A percentile compares a stretch with the other conserved stretches of the same genome.
phyloP scores from a whole-genome alignment of 164 flowering plant genomes.

The Macadamia tetraphylla region DNA sequence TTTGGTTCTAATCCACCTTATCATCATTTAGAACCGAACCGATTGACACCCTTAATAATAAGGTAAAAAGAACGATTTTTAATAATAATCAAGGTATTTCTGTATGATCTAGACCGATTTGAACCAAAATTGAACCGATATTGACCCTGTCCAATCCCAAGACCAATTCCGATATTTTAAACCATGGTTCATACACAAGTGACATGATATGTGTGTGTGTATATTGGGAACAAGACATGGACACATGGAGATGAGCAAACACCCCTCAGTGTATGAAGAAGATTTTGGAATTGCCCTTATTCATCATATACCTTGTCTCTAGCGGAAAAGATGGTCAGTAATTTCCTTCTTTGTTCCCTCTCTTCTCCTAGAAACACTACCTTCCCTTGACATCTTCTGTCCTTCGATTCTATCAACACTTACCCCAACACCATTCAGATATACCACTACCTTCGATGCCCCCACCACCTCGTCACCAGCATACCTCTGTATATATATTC shows the following conservation, averaged over 20 bases:
- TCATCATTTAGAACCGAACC: too few species aligned
- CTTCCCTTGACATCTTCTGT: constrained; percentile 20
- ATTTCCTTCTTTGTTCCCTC: constrained; percentile 20
- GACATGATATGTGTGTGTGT: constrained; percentile 30
- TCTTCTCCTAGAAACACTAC: constrained; percentile 10
- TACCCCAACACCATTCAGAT: constrained; percentile 20
- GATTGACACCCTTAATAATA: too few species aligned
- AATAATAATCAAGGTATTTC: too few species aligned
- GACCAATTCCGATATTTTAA: too few species aligned
- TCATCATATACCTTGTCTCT: background rate
- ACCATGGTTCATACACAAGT: too few species aligned
- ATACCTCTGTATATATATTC: constrained; percentile 6
- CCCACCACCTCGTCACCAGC: constrained; percentile 19
- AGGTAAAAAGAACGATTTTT: too few species aligned
- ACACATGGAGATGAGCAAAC: constrained; percentile 31
- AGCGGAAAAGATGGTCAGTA: constrained; percentile 38
- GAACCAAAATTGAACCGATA: too few species aligned
- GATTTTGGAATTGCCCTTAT: constrained; percentile 2
- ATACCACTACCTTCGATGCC: constrained; percentile 9
- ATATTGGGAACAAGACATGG: constrained; percentile 42
- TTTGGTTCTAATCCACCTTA: too few species aligned
- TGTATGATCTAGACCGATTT: too few species aligned
- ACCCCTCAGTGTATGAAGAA: background rate
- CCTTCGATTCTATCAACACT: constrained; percentile 16
- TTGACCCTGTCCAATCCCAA: too few species aligned